Evolutionary conservation across 148 eudicot species (phyloP), one percentile per base, ranked within the genome.

Genomic region (Mesembryanthemum crystallinum): DNA sequence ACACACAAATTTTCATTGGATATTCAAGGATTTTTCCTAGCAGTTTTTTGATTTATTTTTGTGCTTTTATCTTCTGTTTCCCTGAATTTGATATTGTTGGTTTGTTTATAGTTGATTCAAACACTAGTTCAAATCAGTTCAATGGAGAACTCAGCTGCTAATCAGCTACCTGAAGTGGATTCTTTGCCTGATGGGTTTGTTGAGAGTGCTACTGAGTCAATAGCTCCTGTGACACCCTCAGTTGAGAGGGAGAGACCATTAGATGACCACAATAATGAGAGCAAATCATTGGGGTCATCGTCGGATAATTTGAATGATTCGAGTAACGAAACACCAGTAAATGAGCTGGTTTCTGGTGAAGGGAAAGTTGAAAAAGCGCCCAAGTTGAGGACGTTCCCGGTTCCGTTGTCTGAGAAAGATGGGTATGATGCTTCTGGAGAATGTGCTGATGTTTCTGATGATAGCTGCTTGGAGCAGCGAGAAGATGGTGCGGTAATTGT

Each of bases 101-200:
- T n/a, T n/a, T n/a, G n/a, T n/a, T n/a, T n/a, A n/a, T n/a, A n/a
- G n/a, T n/a, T n/a, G n/a, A n/a, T n/a, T n/a, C n/a, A n/a, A n/a
- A n/a, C n/a, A n/a, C n/a, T n/a, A n/a, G n/a, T n/a, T n/a, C n/a
- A n/a, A n/a, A n/a, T n/a, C n/a, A n/a, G n/a, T n/a, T n/a, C 77
- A 76, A 93, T 91, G 93, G 91, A 87, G 72, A 82, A 83, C 49
- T 71, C 84, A 51, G 87, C 75, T 12, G 89, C 72, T 49, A 86
- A 84, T 78, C 86, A 77, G 80, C 98, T 91, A 61, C 97, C 98
- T 0, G 97, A 91, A 72, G 94, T 85, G 20, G 90, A 85, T 80
- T 84, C 97, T 33, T 83, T 93, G 87, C 98, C 98, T 25, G 98
- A 93, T 76, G 97, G 97, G 14, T 93, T 93, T 76, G 93, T 93